Percentiles rank a stretch among this genome's conserved stretches.
Conservation (phyloP, 2,329 filamentous ascomycete species). For the Pyricularia grisea region DNA sequence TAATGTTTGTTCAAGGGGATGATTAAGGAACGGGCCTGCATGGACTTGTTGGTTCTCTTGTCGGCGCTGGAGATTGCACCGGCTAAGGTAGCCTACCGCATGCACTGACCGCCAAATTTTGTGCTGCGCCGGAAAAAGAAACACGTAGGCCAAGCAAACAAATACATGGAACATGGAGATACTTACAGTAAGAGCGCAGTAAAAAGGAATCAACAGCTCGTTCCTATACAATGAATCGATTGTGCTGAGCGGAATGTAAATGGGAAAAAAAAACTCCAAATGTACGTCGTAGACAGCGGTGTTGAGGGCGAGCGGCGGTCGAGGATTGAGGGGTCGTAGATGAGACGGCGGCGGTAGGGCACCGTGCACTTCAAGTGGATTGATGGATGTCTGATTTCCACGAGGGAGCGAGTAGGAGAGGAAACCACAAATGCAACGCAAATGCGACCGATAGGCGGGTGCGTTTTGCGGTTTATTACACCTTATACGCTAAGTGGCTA, state of each 20-base stretch:
- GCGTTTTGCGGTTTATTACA: not conserved
- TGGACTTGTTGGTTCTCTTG: not conserved
- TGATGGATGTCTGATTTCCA: not conserved
- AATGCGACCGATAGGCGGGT: not conserved
- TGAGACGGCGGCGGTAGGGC: not conserved
- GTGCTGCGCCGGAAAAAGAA: not conserved
- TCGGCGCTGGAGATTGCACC: not conserved
- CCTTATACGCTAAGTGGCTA: not conserved
- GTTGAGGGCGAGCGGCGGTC: not conserved
- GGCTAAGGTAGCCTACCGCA: not conserved
- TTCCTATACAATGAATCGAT: not conserved
- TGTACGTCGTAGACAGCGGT: not conserved
- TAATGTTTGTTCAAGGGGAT: not conserved
- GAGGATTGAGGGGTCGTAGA: not conserved
- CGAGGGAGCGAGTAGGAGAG: not conserved
- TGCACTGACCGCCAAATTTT: not conserved
- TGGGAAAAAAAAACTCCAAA: not conserved
- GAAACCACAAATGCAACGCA: not conserved
- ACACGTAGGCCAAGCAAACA: not conserved
- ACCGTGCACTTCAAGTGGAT: not conserved
- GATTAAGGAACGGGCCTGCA: not conserved
- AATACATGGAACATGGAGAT: not conserved
- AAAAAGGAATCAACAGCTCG: not conserved
- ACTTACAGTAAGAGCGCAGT: not conserved
- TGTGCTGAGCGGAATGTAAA: not conserved